Percentiles rank a stretch among this genome's conserved stretches.
Conservation (phyloP, 257 asterid genomes). For the Solanum dulcamara region DNA sequence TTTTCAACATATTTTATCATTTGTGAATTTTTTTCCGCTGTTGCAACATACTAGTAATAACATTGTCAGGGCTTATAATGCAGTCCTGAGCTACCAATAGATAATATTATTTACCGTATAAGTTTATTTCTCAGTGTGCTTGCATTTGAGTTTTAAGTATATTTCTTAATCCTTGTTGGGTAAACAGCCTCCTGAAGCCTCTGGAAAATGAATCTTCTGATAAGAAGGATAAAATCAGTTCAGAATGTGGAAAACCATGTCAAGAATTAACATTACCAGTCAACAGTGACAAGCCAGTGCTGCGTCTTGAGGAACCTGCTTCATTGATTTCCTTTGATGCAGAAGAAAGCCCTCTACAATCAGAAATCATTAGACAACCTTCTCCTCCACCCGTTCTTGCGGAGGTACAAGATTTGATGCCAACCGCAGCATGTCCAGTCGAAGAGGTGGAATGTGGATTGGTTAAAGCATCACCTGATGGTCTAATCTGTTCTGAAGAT, state of each 20-base stretch:
- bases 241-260: constrained; percentile 32
- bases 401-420: constrained; percentile 75
- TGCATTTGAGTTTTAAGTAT: not conserved
- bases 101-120: not conserved
- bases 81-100: not conserved
- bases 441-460: constrained; percentile 28
- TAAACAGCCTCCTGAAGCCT: constrained; percentile 35
- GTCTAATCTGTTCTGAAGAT: constrained; percentile 53
- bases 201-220: constrained; percentile 27
- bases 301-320: constrained; percentile 39
- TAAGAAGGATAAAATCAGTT: constrained; percentile 27
- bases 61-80: not conserved
- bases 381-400: constrained; percentile 81
- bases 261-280: constrained; percentile 30
- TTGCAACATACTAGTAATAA: not conserved
- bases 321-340: constrained; percentile 76
- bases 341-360: constrained; percentile 33
- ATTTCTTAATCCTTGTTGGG: constrained; percentile 15
- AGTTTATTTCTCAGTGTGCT: not conserved
- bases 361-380: constrained; percentile 58
- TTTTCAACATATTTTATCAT: not conserved
- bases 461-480: constrained; percentile 34
- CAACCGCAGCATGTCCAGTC: constrained; percentile 24
- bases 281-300: constrained; percentile 23
- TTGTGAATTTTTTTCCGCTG: not conserved